These are phyloP conservation scores for Irpex lacteus DNA, from an alignment of 1,284 basidiomycete genomes.

Conservation along the genomic window DNA sequence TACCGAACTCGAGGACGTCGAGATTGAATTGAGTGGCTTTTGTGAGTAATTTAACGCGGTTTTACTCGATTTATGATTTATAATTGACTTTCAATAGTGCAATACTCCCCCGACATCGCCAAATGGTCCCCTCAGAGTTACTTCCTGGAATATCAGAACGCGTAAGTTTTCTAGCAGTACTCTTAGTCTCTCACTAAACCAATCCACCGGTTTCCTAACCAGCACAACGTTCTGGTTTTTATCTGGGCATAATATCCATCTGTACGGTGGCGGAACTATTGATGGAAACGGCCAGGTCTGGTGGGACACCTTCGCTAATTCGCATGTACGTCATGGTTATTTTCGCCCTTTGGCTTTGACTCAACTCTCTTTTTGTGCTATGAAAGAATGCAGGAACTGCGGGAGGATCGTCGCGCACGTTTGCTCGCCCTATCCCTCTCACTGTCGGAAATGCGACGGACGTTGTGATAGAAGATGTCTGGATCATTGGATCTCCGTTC, in stretches of 20 bases:
- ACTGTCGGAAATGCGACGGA: slow-evolving; percentile 57
- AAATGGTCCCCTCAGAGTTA: slow-evolving; percentile 43
- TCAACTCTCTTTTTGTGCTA: neutral
- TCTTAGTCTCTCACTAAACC: neutral
- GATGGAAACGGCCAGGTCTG: slow-evolving; percentile 40
- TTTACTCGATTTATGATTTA: neutral
- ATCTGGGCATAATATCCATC: slow-evolving; percentile 40
- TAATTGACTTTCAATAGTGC: slow-evolving; percentile 20
- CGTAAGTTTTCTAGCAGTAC: slow-evolving; percentile 22
- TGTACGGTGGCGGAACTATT: slow-evolving; percentile 41
- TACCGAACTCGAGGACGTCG: slow-evolving; percentile 35
- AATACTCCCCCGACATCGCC: slow-evolving; percentile 41
- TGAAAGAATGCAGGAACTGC: slow-evolving; percentile 35
- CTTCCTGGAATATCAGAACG: slow-evolving; percentile 41
- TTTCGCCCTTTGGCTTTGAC: neutral
- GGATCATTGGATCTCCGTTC: slow-evolving; percentile 50
- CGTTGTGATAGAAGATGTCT: slow-evolving; percentile 53
- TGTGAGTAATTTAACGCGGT: slow-evolving; percentile 16
- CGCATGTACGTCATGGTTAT: slow-evolving; percentile 18
- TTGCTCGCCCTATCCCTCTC: slow-evolving; percentile 59
- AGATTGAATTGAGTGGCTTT: slow-evolving; percentile 38
- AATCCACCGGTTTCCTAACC: slow-evolving; percentile 10
- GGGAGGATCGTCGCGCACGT: slow-evolving; percentile 41
- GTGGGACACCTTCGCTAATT: slow-evolving; percentile 33
- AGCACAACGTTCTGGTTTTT: slow-evolving; percentile 48